A percentile compares a stretch with the other conserved stretches of the same genome.
These are phyloP conservation scores for Trichocladium uniseriatum DNA, from an alignment of 495 filamentous ascomycete species.

Conservation along the genomic window DNA sequence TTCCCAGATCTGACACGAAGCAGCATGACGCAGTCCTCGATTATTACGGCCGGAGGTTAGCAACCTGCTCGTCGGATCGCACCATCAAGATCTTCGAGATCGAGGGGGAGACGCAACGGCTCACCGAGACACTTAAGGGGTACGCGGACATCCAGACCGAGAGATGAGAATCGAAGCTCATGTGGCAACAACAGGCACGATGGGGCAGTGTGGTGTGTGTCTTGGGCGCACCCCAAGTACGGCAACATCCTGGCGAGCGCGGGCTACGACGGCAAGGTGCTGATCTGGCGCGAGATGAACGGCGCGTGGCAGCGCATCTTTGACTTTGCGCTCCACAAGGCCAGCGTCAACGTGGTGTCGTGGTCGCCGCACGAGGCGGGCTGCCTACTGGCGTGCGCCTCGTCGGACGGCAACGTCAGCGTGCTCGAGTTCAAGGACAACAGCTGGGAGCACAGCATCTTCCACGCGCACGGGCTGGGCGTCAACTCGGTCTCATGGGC, in stretches of 20 bases:
- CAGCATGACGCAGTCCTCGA: constrained; percentile 97
- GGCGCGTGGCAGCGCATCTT: constrained; percentile 73
- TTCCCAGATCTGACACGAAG: not conserved
- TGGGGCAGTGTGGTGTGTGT: constrained; percentile 91
- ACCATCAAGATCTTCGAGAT: constrained; percentile 99
- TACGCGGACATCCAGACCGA: constrained; percentile 32
- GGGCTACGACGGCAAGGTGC: constrained; percentile 92
- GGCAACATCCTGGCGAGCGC: constrained; percentile 94
- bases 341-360: constrained; percentile 88
- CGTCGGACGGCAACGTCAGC: constrained; percentile 81
- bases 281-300: constrained; percentile 91
- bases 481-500: constrained; percentile 96
- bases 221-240: constrained; percentile 97
- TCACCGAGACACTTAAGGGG: constrained; percentile 93
- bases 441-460: constrained; percentile 73
- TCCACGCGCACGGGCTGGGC: constrained; percentile 84
- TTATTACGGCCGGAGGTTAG: constrained; percentile 93
- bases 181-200: constrained; percentile 61
- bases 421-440: constrained; percentile 97
- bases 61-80: constrained; percentile 94
- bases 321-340: constrained; percentile 83
- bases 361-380: constrained; percentile 96
- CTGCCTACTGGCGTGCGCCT: constrained; percentile 89
- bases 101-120: constrained; percentile 82
- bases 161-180: not conserved